Conservation (phyloP, 805 yeast genomes). For the Wilhelminamyces savonicus region DNA sequence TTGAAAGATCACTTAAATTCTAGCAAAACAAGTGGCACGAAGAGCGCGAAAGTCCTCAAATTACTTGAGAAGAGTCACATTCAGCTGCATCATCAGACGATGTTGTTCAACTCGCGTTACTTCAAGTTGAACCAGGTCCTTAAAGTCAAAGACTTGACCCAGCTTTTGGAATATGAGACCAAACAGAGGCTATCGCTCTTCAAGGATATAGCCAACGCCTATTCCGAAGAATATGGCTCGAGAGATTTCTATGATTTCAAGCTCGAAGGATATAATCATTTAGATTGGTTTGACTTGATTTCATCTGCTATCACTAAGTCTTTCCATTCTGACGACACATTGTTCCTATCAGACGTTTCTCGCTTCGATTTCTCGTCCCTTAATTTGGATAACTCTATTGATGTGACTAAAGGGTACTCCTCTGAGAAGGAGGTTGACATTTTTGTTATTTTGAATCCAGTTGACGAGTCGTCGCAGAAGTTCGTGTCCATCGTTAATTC, state of each 20-base stretch:
- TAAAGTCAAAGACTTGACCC: slow-evolving; percentile 21
- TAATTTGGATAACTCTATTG: slow-evolving; percentile 20
- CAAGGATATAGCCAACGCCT: slow-evolving; percentile 20
- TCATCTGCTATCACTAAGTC: slow-evolving; percentile 39
- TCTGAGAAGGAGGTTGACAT: slow-evolving; percentile 43
- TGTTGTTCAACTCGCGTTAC: slow-evolving; percentile 54
- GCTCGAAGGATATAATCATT: no score
- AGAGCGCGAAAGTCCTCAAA: no score
- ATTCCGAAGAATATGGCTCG: slow-evolving; percentile 17
- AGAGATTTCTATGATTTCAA: slow-evolving; percentile 13
- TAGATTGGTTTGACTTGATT: slow-evolving; percentile 44
- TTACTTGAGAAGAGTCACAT: slow-evolving; percentile 25
- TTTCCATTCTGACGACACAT: slow-evolving; percentile 36
- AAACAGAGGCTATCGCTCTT: slow-evolving; percentile 34
- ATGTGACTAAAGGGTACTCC: slow-evolving; percentile 12
- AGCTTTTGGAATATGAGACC: slow-evolving; percentile 42
- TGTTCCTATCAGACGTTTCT: slow-evolving; percentile 35
- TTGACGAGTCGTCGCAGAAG: slow-evolving; percentile 62
- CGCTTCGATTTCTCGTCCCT: slow-evolving; percentile 40
- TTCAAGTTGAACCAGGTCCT: slow-evolving; percentile 22
- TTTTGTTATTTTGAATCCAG: slow-evolving; percentile 63
- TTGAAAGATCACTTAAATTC: no score
- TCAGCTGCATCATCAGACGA: slow-evolving; percentile 27
- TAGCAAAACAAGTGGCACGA: no score
- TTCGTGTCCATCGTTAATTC: slow-evolving; percentile 40